phyloP scores from a whole-genome alignment of 2,329 filamentous ascomycete genomes.

The Cladophialophora immunda region DNA sequence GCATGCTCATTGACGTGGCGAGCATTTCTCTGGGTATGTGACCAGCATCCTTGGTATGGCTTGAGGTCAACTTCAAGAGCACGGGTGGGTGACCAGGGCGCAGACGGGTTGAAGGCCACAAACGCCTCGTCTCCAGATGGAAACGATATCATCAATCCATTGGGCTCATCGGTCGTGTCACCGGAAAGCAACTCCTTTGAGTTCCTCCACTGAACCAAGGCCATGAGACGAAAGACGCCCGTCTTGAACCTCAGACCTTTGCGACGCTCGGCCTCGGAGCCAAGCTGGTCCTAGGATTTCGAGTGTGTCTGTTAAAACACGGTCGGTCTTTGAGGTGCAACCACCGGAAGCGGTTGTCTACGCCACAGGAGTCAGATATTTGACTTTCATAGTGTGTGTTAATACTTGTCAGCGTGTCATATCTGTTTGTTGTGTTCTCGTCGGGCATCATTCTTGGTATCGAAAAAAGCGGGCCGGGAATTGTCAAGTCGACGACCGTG shows the following conservation, averaged over 20 bases:
- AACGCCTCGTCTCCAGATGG: neutral
- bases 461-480: neutral
- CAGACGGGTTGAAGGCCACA: neutral
- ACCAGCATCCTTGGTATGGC: neutral
- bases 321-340: neutral
- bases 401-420: neutral
- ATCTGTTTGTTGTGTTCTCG: neutral
- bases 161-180: neutral
- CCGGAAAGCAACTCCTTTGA: neutral
- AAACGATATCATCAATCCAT: neutral
- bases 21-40: neutral
- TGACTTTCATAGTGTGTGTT: neutral
- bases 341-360: neutral
- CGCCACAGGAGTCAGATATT: neutral
- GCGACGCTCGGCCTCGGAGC: neutral
- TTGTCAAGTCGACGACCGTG: neutral
- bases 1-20: constrained; percentile 52
- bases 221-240: neutral
- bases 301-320: neutral
- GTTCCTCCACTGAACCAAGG: neutral
- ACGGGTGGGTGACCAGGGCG: neutral
- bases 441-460: neutral
- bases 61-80: neutral
- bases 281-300: neutral
- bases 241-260: neutral